Conservation (phyloP, 371 early-diverging fungal genomes). For the Fennellomyces sp. region DNA sequence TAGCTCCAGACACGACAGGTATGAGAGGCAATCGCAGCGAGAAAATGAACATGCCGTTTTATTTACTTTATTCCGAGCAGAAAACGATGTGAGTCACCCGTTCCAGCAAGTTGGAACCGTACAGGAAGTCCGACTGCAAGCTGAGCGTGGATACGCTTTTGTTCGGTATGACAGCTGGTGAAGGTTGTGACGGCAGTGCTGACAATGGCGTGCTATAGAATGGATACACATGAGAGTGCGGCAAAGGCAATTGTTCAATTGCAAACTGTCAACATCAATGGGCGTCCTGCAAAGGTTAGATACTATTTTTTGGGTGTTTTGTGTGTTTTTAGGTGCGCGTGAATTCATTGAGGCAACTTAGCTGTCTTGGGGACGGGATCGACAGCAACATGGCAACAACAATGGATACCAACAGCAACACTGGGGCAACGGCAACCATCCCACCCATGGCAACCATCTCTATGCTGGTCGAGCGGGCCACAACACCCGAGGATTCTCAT, state of each 20-base stretch:
- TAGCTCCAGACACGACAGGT: constrained; percentile 77
- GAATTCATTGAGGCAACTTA: constrained; percentile 14
- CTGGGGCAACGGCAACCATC: constrained; percentile 10
- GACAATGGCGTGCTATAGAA: constrained; percentile 33
- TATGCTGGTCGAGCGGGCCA: constrained; percentile 19
- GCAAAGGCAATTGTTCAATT: constrained; percentile 80
- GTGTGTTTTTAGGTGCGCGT: background rate
- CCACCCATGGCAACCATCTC: constrained; percentile 16
- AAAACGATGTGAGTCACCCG: constrained; percentile 73
- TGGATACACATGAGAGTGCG: constrained; percentile 88
- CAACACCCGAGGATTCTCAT: constrained; percentile 7
- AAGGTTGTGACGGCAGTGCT: background rate
- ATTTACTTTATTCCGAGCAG: constrained; percentile 25
- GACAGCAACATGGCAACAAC: constrained; percentile 25
- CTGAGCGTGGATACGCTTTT: constrained; percentile 92
- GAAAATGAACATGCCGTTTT: too few relatives aligned
- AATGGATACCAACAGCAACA: too few relatives aligned
- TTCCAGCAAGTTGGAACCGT: constrained; percentile 81
- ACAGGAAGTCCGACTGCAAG: constrained; percentile 79
- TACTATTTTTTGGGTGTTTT: too few relatives aligned
- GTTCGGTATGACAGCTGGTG: constrained; percentile 58
- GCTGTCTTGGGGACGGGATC: constrained; percentile 93
- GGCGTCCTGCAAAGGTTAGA: constrained; percentile 73
- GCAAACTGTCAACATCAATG: constrained; percentile 68
- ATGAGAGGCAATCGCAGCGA: constrained; percentile 9